Conservation (phyloP, 805 yeast genomes). For the Yamadazyma phyllophila region DNA sequence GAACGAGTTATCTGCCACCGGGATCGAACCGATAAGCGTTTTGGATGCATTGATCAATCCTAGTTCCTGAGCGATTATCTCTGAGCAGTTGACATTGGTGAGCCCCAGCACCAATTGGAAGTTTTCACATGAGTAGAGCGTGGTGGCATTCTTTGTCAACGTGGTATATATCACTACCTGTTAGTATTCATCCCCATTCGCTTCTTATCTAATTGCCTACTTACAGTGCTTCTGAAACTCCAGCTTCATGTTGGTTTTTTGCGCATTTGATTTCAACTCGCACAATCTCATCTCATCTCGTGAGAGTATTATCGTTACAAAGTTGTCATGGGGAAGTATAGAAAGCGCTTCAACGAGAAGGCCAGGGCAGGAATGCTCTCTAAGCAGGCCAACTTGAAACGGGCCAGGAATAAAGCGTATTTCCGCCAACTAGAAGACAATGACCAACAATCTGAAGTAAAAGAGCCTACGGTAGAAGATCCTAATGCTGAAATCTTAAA, state of each 20-base stretch:
- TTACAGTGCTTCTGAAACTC: constrained; percentile 25
- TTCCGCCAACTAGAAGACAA: constrained; percentile 37
- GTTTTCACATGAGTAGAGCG: constrained; percentile 58
- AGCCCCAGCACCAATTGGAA: constrained; percentile 38
- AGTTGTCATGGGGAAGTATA: constrained; percentile 69
- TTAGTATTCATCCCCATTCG: constrained; percentile 12
- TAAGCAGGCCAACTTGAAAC: constrained; percentile 67
- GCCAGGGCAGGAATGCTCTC: constrained; percentile 84
- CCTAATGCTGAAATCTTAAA: constrained; percentile 60
- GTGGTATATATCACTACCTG: constrained; percentile 45
- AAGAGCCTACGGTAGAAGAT: constrained; percentile 27
- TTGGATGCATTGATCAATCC: constrained; percentile 51
- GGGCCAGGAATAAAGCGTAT: constrained; percentile 69
- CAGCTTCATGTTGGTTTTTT: constrained; percentile 1
- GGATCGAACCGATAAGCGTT: constrained; percentile 39
- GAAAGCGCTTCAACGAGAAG: constrained; percentile 78
- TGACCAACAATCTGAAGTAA: constrained; percentile 10
- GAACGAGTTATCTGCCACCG: constrained; percentile 26
- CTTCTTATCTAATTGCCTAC: constrained; percentile 9
- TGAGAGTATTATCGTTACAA: too few relatives aligned
- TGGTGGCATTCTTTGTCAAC: constrained; percentile 54
- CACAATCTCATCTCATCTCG: neutral
- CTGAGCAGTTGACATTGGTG: constrained; percentile 50
- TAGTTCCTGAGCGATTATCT: constrained; percentile 51
- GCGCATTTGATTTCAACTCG: neutral